phyloP scores from a whole-genome alignment of 2,329 filamentous ascomycete species.

The Fusarium sp. region DNA sequence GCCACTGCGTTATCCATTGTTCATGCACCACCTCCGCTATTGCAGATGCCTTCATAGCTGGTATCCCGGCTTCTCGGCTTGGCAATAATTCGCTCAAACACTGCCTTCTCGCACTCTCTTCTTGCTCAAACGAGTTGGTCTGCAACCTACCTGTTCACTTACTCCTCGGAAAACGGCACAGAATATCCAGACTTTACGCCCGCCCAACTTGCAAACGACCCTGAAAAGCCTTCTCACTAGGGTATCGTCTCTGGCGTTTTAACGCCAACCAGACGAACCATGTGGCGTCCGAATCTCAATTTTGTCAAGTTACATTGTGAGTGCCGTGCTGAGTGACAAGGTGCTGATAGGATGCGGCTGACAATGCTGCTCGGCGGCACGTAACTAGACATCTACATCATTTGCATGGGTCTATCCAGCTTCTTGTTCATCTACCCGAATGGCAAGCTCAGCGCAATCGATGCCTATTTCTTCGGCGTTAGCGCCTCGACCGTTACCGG shows the following conservation, averaged over 20 bases:
- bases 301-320: conserved; percentile 48
- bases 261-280: conserved; percentile 23
- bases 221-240: background rate
- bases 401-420: conserved; percentile 41
- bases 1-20: conserved; percentile 23
- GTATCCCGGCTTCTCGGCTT: conserved; percentile 8
- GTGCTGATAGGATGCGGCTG: conserved; percentile 14
- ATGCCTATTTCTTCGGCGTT: conserved; percentile 64
- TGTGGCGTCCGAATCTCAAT: conserved; percentile 44
- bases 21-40: conserved; percentile 23
- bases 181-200: conserved; percentile 4
- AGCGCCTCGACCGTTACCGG: conserved; percentile 64
- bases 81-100: conserved; percentile 41
- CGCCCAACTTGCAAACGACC: conserved; percentile 10
- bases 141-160: conserved; percentile 9
- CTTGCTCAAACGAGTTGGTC: conserved; percentile 25
- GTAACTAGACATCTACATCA: conserved; percentile 43
- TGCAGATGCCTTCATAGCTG: conserved; percentile 27
- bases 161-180: conserved; percentile 29
- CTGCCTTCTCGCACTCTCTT: conserved; percentile 6
- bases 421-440: conserved; percentile 40
- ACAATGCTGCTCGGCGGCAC: conserved; percentile 5
- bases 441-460: conserved; percentile 52
- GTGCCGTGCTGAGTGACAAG: conserved; percentile 18
- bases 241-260: conserved; percentile 17